Evolutionary conservation across 2,329 filamentous ascomycete species (phyloP).

Genomic region (Didymella arachidicola): DNA sequence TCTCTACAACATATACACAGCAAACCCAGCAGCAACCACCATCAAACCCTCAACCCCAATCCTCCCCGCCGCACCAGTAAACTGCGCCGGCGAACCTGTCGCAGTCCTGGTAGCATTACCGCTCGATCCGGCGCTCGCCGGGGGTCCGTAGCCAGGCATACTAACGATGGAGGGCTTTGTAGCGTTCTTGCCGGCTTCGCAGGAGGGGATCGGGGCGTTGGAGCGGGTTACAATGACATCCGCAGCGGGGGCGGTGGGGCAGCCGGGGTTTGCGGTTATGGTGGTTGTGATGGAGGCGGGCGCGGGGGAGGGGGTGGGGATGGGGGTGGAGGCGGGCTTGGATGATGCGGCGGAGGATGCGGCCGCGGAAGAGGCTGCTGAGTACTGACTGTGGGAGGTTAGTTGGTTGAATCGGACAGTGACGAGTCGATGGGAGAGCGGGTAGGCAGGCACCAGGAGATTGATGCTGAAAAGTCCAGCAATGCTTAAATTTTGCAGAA

Average conservation of each 20-base stretch:
- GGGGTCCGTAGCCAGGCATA: conserved; percentile 21
- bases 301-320: background rate
- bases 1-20: conserved; percentile 7
- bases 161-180: conserved; percentile 31
- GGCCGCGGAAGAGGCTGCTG: background rate
- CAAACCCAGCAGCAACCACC: conserved; percentile 2
- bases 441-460: background rate
- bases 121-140: background rate
- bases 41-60: background rate
- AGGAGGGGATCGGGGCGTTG: conserved; percentile 22
- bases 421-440: background rate
- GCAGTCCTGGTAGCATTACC: background rate
- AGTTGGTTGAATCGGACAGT: background rate
- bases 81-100: conserved; percentile 10
- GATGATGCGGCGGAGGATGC: background rate
- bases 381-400: conserved; percentile 6
- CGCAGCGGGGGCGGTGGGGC: conserved; percentile 25
- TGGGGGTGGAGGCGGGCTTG: background rate
- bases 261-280: conserved; percentile 26
- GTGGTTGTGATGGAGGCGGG: conserved; percentile 21
- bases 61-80: conserved; percentile 20
- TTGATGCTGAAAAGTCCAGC: background rate
- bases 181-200: conserved; percentile 27
- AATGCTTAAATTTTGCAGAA: too few relatives aligned
- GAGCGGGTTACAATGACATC: conserved; percentile 33